Percentiles rank a stretch among this genome's conserved stretches.
Evolutionary conservation across 164 flowering plant species (phyloP).

Genomic region (Chimonanthus praecox): DNA sequence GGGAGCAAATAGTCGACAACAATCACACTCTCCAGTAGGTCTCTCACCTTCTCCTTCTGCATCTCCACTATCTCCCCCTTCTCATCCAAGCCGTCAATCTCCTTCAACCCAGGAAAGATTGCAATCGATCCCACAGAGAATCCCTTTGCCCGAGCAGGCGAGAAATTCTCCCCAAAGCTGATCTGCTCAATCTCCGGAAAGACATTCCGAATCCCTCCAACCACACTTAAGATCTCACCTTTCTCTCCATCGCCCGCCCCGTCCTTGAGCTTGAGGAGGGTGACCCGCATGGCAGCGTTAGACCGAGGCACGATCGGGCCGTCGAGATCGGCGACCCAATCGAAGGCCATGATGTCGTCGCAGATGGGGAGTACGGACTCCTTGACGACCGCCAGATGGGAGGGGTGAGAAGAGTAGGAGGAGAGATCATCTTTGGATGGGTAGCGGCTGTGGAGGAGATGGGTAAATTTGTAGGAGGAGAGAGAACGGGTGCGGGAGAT

Average conservation of each 20-base stretch:
- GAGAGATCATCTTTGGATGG: conserved; percentile 39
- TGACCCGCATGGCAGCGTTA: conserved; percentile 40
- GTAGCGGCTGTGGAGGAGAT: conserved; percentile 65
- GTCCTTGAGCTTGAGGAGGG: conserved; percentile 52
- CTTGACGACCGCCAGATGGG: conserved; percentile 42
- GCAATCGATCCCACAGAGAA: conserved; percentile 51
- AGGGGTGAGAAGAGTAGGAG: conserved; percentile 44
- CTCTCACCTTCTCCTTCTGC: conserved; percentile 46
- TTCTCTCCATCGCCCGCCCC: conserved; percentile 30
- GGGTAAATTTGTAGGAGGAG: conserved; percentile 39
- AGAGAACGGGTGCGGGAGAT: conserved; percentile 39
- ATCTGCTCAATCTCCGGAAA: conserved; percentile 30
- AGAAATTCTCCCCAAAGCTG: conserved; percentile 63
- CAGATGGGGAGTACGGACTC: conserved; percentile 50
- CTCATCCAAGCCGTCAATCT: conserved; percentile 36
- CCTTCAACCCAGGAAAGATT: conserved; percentile 32
- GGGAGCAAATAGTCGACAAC: conserved; percentile 52
- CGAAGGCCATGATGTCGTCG: conserved; percentile 68
- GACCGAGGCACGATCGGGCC: conserved; percentile 18
- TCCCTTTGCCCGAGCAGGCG: conserved; percentile 70
- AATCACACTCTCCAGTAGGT: conserved; percentile 38
- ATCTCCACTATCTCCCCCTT: conserved; percentile 25
- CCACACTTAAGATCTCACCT: conserved; percentile 28
- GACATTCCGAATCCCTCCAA: conserved; percentile 35
- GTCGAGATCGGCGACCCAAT: conserved; percentile 44